Percentiles rank a stretch among this genome's conserved stretches.
These are phyloP conservation scores for Ophiostoma populinum DNA, from an alignment of 2,329 filamentous ascomycete genomes.

Conservation along the genomic window DNA sequence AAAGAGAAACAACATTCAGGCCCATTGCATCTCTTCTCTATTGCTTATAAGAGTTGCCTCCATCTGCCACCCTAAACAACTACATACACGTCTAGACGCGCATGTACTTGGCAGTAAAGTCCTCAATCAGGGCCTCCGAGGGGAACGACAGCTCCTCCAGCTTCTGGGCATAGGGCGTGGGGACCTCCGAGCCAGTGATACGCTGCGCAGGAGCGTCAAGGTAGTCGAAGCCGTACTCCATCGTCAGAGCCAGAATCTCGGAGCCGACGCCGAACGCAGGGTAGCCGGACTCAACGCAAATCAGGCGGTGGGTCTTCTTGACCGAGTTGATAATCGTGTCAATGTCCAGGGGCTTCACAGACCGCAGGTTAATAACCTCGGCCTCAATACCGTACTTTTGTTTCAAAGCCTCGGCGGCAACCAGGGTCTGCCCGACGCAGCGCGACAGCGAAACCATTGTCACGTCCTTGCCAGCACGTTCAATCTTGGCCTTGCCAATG, in stretches of 20 bases:
- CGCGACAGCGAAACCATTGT: constrained; percentile 91
- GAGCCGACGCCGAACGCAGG: constrained; percentile 84
- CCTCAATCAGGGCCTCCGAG: constrained; percentile 69
- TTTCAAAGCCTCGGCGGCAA: constrained; percentile 81
- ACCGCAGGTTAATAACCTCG: constrained; percentile 96
- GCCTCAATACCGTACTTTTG: constrained; percentile 90
- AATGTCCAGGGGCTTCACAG: constrained; percentile 89
- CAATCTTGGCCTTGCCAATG: constrained; percentile 98
- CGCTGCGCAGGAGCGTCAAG: constrained; percentile 84
- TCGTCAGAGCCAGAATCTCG: constrained; percentile 83
- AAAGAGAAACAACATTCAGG: neutral
- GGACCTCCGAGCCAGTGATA: constrained; percentile 92
- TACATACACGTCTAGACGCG: constrained; percentile 27
- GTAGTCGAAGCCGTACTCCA: constrained; percentile 98
- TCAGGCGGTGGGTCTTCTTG: constrained; percentile 92
- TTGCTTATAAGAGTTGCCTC: neutral
- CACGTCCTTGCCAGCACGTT: constrained; percentile 86
- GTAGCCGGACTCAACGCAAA: constrained; percentile 90
- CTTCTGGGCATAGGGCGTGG: constrained; percentile 84
- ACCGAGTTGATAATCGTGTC: constrained; percentile 91
- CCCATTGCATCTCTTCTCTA: neutral
- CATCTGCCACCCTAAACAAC: neutral
- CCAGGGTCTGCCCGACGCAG: constrained; percentile 81
- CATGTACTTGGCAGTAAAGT: constrained; percentile 79
- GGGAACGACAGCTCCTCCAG: constrained; percentile 95